Evolutionary conservation across 148 eudicot species (phyloP).

Genomic region (Nepenthes mirabilis): DNA sequence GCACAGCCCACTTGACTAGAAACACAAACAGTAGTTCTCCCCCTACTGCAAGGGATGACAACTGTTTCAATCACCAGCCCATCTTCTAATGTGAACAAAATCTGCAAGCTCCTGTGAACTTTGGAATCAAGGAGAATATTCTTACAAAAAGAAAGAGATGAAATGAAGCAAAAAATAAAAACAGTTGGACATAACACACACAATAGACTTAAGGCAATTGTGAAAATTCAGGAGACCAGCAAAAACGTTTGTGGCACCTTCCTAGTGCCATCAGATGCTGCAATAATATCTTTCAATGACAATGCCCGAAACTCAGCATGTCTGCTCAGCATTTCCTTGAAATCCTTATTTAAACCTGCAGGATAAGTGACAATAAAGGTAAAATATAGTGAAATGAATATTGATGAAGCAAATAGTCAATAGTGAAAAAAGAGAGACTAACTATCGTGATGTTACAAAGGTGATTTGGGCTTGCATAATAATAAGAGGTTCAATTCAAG

Average conservation of each 20-base stretch:
- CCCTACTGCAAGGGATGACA: constrained; percentile 66
- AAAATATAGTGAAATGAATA: not conserved
- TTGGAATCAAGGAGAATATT: constrained; percentile 47
- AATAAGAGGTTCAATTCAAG: too few species aligned
- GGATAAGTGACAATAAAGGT: not conserved
- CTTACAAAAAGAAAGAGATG: constrained; percentile 13
- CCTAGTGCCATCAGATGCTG: constrained; percentile 90
- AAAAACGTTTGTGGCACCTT: constrained; percentile 34
- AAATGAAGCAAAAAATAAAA: not conserved
- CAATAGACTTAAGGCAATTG: not conserved
- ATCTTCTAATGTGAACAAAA: constrained; percentile 80
- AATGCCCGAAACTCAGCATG: constrained; percentile 65
- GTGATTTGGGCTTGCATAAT: too few species aligned
- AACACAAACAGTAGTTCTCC: constrained; percentile 85
- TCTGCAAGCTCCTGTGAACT: constrained; percentile 90
- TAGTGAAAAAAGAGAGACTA: too few species aligned
- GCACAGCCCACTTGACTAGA: constrained; percentile 99
- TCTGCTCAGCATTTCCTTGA: constrained; percentile 48
- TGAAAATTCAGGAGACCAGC: not conserved
- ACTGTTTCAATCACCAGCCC: constrained; percentile 91
- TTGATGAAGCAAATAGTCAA: not conserved
- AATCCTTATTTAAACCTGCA: constrained; percentile 77
- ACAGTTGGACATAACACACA: not conserved
- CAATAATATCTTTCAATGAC: constrained; percentile 50
- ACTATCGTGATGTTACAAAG: too few species aligned